A percentile compares a stretch with the other conserved stretches of the same genome.
Conservation (phyloP, 805 yeast genomes). For the Saccharomycopsis babjevae region DNA sequence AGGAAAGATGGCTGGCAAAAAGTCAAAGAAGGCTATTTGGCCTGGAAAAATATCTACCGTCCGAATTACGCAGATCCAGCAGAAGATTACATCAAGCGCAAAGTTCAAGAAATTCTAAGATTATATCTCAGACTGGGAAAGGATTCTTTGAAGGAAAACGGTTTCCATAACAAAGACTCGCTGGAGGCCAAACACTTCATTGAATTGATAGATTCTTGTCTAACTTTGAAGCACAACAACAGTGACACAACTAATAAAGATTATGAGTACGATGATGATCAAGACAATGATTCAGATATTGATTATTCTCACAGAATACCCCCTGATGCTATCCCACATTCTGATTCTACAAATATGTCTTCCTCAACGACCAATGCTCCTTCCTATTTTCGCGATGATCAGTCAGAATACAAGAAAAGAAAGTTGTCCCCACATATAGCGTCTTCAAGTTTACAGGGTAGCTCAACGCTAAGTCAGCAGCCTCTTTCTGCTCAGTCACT, state of each 20-base stretch:
- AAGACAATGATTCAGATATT: neutral
- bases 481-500: neutral
- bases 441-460: neutral
- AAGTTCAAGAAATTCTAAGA: slow-evolving; percentile 18
- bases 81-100: slow-evolving; percentile 18
- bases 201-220: slow-evolving; percentile 9
- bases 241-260: neutral
- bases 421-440: neutral
- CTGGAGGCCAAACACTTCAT: slow-evolving; percentile 12
- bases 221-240: slow-evolving; percentile 9
- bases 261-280: neutral
- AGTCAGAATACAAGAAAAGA: neutral
- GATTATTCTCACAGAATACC: neutral
- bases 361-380: neutral
- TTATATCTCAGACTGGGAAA: slow-evolving; percentile 16
- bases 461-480: neutral
- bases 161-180: slow-evolving; percentile 13
- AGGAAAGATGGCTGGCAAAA: slow-evolving; percentile 17
- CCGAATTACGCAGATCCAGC: slow-evolving; percentile 20
- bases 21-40: slow-evolving; percentile 17
- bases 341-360: neutral
- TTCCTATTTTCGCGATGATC: neutral
- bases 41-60: slow-evolving; percentile 16
- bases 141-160: slow-evolving; percentile 16
- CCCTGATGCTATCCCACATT: neutral